Percentiles rank a stretch among this genome's conserved stretches.
These are phyloP conservation scores for Zasmidium angulare DNA, from an alignment of 2,329 filamentous ascomycete genomes.

Conservation along the genomic window DNA sequence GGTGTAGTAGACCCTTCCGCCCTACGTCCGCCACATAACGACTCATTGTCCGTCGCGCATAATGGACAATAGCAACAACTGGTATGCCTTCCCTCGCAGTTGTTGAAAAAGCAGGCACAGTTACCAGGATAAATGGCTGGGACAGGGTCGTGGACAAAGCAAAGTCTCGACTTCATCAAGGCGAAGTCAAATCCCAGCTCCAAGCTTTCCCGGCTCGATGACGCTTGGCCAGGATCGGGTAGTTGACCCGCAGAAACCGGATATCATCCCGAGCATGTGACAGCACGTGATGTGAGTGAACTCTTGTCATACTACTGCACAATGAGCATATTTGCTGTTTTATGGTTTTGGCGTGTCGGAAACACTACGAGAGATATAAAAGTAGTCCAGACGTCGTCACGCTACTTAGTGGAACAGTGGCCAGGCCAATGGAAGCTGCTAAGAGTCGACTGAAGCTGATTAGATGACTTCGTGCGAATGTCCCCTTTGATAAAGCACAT, in stretches of 20 bases:
- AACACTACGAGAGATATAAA: too few relatives aligned
- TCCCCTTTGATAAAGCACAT: too few relatives aligned
- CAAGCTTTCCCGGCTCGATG: not conserved
- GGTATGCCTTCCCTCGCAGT: slow-evolving; percentile 1
- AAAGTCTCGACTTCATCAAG: slow-evolving; percentile 9
- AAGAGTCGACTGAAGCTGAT: too few relatives aligned
- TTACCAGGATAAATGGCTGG: not conserved
- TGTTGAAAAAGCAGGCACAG: slow-evolving; percentile 15
- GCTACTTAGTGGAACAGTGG: too few relatives aligned
- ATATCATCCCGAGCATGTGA: not conserved
- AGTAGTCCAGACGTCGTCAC: too few relatives aligned
- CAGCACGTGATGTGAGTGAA: not conserved
- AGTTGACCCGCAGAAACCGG: not conserved
- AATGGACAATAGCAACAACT: slow-evolving; percentile 5
- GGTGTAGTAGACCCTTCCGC: slow-evolving; percentile 20
- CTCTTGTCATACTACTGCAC: too few relatives aligned
- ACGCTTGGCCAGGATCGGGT: not conserved
- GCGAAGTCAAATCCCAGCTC: not conserved
- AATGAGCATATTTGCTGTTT: not conserved
- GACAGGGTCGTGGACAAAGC: slow-evolving; percentile 19
- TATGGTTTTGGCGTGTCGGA: not conserved
- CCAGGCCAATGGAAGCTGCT: too few relatives aligned
- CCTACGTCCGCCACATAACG: slow-evolving; percentile 36
- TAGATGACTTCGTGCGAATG: too few relatives aligned
- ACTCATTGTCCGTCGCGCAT: slow-evolving; percentile 39